Conservation (phyloP, 1,284 basidiomycete genomes). For the Calocybe gambosa region DNA sequence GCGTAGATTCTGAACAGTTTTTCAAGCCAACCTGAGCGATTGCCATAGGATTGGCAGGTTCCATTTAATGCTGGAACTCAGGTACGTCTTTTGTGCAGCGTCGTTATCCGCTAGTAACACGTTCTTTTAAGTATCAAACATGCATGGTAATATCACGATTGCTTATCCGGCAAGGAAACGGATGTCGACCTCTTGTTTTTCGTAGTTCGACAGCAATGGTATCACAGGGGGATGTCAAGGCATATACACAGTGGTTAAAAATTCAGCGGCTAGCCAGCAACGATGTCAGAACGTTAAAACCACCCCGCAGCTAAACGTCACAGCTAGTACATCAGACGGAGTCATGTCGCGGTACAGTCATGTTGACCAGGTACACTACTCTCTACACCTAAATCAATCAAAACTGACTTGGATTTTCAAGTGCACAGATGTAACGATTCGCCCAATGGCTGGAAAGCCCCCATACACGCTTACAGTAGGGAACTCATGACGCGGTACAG, state of each 20-base stretch:
- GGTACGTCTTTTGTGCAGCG: conserved; percentile 21
- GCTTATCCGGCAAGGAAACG: conserved; percentile 1
- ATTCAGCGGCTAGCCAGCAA: background rate
- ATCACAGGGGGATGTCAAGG: background rate
- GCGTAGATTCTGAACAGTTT: conserved; percentile 14
- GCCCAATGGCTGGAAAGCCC: conserved; percentile 39
- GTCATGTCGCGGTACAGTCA: conserved; percentile 39
- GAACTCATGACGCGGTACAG: background rate
- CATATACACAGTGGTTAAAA: background rate
- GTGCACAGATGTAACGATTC: conserved; percentile 41
- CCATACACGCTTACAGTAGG: conserved; percentile 43
- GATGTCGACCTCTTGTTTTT: background rate
- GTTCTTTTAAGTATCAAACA: conserved; percentile 36
- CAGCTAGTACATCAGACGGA: conserved; percentile 27
- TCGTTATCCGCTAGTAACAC: background rate
- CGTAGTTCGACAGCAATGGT: background rate
- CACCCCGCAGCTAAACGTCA: conserved; percentile 17
- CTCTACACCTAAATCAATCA: background rate
- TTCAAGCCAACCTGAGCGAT: background rate
- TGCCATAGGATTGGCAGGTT: conserved; percentile 38
- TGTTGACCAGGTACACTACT: conserved; percentile 34
- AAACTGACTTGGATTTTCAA: conserved; percentile 13
- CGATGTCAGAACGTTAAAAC: background rate
- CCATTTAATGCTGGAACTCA: conserved; percentile 45
- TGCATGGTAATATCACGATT: conserved; percentile 37